Evolutionary conservation across 1,139 yeast species (phyloP).

Genomic region (Waltiozyma sp.): DNA sequence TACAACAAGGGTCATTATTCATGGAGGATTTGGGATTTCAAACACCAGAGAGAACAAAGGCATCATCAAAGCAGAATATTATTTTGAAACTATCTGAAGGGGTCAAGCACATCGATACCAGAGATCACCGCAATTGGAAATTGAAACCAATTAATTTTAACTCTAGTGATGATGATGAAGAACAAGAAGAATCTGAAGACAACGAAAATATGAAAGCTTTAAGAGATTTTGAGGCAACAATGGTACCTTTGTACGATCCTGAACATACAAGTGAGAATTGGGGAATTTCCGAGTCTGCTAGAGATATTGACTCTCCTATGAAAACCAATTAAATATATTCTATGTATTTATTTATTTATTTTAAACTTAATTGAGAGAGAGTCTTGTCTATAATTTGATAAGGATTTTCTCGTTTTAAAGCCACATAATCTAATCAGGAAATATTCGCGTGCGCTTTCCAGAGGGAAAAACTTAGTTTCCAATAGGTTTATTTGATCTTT

Average conservation of each 20-base stretch:
- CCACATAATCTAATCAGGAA: no score
- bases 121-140: background rate
- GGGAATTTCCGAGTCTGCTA: background rate
- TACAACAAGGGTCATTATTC: background rate
- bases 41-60: background rate
- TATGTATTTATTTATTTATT: no score
- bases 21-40: background rate
- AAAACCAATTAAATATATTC: no score
- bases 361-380: no score
- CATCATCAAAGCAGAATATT: background rate
- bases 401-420: no score
- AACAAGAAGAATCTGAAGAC: background rate
- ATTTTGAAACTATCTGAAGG: background rate
- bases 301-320: background rate
- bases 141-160: background rate
- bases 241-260: background rate
- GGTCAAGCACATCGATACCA: background rate
- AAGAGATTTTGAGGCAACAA: background rate
- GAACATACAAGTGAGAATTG: background rate
- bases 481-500: no score
- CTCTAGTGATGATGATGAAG: background rate
- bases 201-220: background rate
- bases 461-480: no score
- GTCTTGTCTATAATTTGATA: no score
- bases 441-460: no score